Conservation (phyloP, 805 yeast species). For the Candida methanosorbosa region DNA sequence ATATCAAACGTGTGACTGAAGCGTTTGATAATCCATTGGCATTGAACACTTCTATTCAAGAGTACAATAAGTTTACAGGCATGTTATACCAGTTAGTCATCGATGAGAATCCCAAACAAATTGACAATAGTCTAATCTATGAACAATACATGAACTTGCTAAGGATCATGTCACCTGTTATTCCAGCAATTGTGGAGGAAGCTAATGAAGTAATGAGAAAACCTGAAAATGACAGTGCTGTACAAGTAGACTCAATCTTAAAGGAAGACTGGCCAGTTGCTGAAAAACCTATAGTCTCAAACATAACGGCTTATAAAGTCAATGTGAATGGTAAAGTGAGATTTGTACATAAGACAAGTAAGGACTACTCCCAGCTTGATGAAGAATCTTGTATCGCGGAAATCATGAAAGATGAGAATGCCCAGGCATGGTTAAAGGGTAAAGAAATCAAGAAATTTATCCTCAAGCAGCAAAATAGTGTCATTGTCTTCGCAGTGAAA, state of each 20-base stretch:
- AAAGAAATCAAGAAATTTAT: slow-evolving; percentile 45
- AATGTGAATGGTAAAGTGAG: slow-evolving; percentile 68
- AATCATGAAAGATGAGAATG: too few relatives aligned
- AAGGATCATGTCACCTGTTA: slow-evolving; percentile 66
- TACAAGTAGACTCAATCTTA: slow-evolving; percentile 47
- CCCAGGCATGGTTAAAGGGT: too few relatives aligned
- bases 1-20: slow-evolving; percentile 40
- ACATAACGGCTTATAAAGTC: slow-evolving; percentile 39
- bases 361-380: slow-evolving; percentile 25
- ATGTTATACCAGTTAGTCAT: too few relatives aligned
- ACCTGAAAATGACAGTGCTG: background rate
- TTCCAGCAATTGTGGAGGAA: slow-evolving; percentile 80
- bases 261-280: slow-evolving; percentile 57
- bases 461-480: slow-evolving; percentile 26
- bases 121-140: too few relatives aligned
- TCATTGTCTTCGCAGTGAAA: background rate
- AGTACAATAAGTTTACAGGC: slow-evolving; percentile 78
- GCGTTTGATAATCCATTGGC: slow-evolving; percentile 54
- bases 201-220: slow-evolving; percentile 48
- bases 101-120: too few relatives aligned
- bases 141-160: slow-evolving; percentile 46
- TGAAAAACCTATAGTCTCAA: slow-evolving; percentile 30
- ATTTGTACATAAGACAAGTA: slow-evolving; percentile 27
- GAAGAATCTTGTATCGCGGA: slow-evolving; percentile 29
- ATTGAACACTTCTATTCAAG: slow-evolving; percentile 81